phyloP scores from a whole-genome alignment of 2,329 filamentous ascomycete species.

The Parascedosporium putredinis region DNA sequence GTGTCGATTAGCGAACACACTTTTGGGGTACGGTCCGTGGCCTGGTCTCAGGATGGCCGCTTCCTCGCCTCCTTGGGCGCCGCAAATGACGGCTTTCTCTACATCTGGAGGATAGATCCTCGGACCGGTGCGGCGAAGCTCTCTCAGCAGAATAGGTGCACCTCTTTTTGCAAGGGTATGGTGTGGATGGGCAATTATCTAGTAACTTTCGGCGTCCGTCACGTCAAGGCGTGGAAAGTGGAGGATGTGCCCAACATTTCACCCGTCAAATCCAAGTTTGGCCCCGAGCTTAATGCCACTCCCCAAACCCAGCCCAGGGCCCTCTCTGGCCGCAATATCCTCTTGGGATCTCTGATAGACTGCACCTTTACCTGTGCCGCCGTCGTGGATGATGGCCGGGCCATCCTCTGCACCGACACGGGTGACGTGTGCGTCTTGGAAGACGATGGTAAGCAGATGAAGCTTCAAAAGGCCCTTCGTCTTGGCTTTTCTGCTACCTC shows the following conservation, averaged over 20 bases:
- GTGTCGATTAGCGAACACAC: slow-evolving; percentile 82
- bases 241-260: slow-evolving; percentile 54
- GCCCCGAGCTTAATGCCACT: slow-evolving; percentile 24
- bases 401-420: slow-evolving; percentile 76
- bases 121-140: slow-evolving; percentile 70
- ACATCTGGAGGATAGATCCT: slow-evolving; percentile 80
- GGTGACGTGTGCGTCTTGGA: slow-evolving; percentile 87
- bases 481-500: slow-evolving; percentile 60
- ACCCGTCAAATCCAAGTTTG: slow-evolving; percentile 52
- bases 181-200: slow-evolving; percentile 79
- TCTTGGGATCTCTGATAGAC: slow-evolving; percentile 74
- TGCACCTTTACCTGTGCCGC: slow-evolving; percentile 73
- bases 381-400: slow-evolving; percentile 59
- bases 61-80: slow-evolving; percentile 83
- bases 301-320: slow-evolving; percentile 39
- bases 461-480: slow-evolving; percentile 54
- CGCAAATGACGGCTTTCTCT: slow-evolving; percentile 87
- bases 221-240: slow-evolving; percentile 87
- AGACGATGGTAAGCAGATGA: slow-evolving; percentile 61
- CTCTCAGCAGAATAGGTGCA: slow-evolving; percentile 83
- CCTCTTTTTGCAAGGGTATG: slow-evolving; percentile 75
- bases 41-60: slow-evolving; percentile 78
- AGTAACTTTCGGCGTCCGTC: slow-evolving; percentile 78
- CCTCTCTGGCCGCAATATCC: slow-evolving; percentile 74
- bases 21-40: slow-evolving; percentile 77